Percentiles rank a stretch among this genome's conserved stretches.
phyloP scores from a whole-genome alignment of 495 filamentous ascomycete species.

The Aspergillus wentii region DNA sequence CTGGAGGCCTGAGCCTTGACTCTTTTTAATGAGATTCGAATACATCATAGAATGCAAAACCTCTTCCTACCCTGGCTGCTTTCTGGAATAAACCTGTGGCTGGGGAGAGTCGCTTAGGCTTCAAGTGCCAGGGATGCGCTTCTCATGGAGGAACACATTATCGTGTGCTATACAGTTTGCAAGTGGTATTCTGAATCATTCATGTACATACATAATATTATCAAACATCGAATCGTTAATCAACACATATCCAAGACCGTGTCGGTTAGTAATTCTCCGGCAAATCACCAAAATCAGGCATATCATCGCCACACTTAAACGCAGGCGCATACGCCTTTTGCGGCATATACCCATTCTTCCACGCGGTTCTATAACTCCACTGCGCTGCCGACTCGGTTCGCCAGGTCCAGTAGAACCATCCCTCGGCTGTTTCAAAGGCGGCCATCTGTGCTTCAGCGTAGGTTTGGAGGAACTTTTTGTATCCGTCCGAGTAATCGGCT shows the following conservation, averaged over 20 bases:
- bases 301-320: constrained; percentile 65
- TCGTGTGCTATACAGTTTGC: too few species aligned
- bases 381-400: constrained; percentile 72
- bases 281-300: constrained; percentile 65
- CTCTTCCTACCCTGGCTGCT: too few species aligned
- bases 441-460: constrained; percentile 97
- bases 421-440: constrained; percentile 84
- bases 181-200: neutral
- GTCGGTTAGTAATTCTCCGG: constrained; percentile 63
- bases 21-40: too few species aligned
- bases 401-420: constrained; percentile 99
- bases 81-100: too few species aligned
- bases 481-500: constrained; percentile 58
- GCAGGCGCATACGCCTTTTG: constrained; percentile 66
- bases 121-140: too few species aligned
- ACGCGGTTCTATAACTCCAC: constrained; percentile 89
- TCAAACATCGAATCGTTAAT: too few species aligned
- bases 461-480: constrained; percentile 80
- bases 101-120: too few species aligned
- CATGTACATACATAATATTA: constrained; percentile 1
- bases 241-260: too few species aligned
- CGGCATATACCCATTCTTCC: constrained; percentile 81
- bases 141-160: too few species aligned
- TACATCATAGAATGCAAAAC: too few species aligned
- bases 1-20: too few species aligned